Evolutionary conservation across 2,329 filamentous ascomycete species (phyloP).

Genomic region (Cryphonectria carpinicola): DNA sequence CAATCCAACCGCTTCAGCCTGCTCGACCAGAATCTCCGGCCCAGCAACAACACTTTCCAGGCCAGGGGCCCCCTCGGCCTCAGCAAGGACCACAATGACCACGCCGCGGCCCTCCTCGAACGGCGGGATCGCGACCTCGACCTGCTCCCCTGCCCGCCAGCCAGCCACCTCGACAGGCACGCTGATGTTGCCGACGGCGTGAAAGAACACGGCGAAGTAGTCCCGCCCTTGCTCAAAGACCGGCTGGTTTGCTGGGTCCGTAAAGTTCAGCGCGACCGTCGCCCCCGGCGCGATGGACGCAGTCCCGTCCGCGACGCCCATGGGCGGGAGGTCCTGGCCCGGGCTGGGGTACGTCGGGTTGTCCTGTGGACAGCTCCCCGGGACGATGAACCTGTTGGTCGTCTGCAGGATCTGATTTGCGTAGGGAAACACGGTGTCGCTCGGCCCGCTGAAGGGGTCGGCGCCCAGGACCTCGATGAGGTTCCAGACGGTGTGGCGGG

Average conservation of each 20-base stretch:
- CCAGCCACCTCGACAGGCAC: conserved; percentile 40
- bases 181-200: conserved; percentile 41
- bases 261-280: conserved; percentile 38
- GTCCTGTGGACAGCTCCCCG: conserved; percentile 36
- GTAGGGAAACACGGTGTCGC: conserved; percentile 47
- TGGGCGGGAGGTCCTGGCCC: conserved; percentile 40
- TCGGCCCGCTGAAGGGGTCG: conserved; percentile 45
- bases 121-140: conserved; percentile 41
- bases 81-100: conserved; percentile 42
- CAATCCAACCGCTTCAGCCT: conserved; percentile 32
- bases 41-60: conserved; percentile 45
- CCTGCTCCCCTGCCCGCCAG: conserved; percentile 31
- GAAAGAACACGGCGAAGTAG: conserved; percentile 48
- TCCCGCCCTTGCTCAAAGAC: conserved; percentile 33
- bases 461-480: conserved; percentile 46
- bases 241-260: conserved; percentile 36
- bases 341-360: conserved; percentile 45
- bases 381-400: conserved; percentile 37
- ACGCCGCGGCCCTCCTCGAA: conserved; percentile 44
- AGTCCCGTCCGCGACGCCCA: conserved; percentile 35
- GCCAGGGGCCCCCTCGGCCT: conserved; percentile 41
- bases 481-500: conserved; percentile 46
- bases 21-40: conserved; percentile 43
- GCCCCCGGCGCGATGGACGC: conserved; percentile 38
- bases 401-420: conserved; percentile 46